Evolutionary conservation across 2,329 filamentous ascomycete species (phyloP), one percentile per base, ranked within the genome.

Genomic region (Colletotrichum noveboracense): DNA sequence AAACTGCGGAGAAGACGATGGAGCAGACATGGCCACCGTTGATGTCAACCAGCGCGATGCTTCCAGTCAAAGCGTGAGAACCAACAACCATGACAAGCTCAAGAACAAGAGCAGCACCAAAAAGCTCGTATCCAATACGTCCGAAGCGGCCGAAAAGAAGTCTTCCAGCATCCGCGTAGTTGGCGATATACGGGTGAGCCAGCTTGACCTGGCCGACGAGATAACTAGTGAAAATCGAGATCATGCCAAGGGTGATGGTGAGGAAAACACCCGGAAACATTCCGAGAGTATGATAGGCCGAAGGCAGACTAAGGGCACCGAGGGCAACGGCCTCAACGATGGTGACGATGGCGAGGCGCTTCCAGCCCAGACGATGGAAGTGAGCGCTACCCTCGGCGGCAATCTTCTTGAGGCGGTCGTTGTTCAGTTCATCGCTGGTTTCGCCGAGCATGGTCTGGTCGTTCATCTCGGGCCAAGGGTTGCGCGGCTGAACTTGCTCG

Each of bases 31-130:
- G 89, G 77, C 93, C 89, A 7, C 89, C 83, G 5, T 92, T 92
- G 66, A 95, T 86, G 61, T 88, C 91, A 79, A 92, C 92, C 83
- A 94, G 89, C 78, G 93, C 93, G 79, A 94, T 93, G 30, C 89
- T 89, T 78, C 94, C 94, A 0, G 93, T 94, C 77, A 95, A 85
- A 61, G 94, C 87, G 83, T 95, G 94, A n/a, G 92, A 93, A 32
- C 90, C 92, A 84, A 93, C 92, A 78, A 94, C 89, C 84, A 95
- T 94, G 74, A 93, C 84, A 38, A 95, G 86, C 82, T 94, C 91
- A 16, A 94, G 83, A 12, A 90, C 85, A 78, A 93, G 92, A 76
- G 89, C 91, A 76, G 86, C 83, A 30, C 92, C 92, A 64, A 94
- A 85, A 30, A 95, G 77, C 81, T 93, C 91, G 75, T 91, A 89